Evolutionary conservation across 139 green algal species (phyloP).

Genomic region (Coelastrella sp.): DNA sequence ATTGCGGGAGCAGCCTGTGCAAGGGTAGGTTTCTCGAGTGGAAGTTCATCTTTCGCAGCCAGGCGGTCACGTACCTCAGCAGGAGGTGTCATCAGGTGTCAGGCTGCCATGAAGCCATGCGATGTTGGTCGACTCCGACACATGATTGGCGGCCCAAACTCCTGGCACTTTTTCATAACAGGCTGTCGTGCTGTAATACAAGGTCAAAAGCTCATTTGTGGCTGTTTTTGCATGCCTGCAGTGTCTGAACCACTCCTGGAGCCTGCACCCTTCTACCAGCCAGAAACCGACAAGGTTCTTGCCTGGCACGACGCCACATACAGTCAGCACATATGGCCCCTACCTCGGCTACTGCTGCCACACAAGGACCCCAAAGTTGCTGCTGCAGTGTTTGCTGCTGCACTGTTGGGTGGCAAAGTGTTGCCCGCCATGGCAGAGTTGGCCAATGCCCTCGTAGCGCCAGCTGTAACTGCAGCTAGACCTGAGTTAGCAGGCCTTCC

Average conservation of each 20-base stretch:
- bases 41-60: neutral
- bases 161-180: too few relatives aligned
- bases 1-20: conserved; percentile 55
- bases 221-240: conserved; percentile 54
- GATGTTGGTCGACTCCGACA: too few relatives aligned
- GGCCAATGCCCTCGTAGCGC: conserved; percentile 49
- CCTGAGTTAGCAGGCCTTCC: conserved; percentile 71
- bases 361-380: conserved; percentile 62
- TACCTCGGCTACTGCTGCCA: conserved; percentile 70
- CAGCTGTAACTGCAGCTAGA: conserved; percentile 59
- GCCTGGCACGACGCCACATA: conserved; percentile 80
- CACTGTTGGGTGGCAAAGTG: conserved; percentile 87
- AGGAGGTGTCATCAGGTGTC: too few relatives aligned
- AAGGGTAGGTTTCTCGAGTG: neutral
- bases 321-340: conserved; percentile 83
- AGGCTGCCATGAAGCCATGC: too few relatives aligned
- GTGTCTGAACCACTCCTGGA: conserved; percentile 71
- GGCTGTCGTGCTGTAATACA: neutral
- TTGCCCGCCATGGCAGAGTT: conserved; percentile 58
- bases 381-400: conserved; percentile 81
- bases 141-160: too few relatives aligned
- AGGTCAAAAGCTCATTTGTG: neutral
- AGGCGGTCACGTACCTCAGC: too few relatives aligned
- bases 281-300: conserved; percentile 77
- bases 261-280: conserved; percentile 74